A percentile compares a stretch with the other conserved stretches of the same genome.
phyloP scores from a whole-genome alignment of 1,284 basidiomycete genomes.

The Apiotrichum laibachii region DNA sequence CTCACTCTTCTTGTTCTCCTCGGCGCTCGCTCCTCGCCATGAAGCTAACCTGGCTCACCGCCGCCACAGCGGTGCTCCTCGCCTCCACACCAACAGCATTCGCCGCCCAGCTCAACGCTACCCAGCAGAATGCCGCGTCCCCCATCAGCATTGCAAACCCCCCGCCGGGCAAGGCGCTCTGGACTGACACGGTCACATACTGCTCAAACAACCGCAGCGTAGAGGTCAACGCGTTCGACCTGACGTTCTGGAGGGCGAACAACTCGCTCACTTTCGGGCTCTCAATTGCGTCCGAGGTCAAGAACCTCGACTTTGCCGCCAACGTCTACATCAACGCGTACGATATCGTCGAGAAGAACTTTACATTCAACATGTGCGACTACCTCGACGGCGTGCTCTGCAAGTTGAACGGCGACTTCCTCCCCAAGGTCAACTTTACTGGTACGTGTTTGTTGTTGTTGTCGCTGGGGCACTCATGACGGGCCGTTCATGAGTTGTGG shows the following conservation, averaged over 20 bases:
- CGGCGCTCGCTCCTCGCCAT: neutral
- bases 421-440: conserved; percentile 76
- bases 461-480: too few species aligned
- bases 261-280: conserved; percentile 39
- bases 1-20: neutral
- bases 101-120: too few species aligned
- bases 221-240: conserved; percentile 74
- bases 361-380: conserved; percentile 69
- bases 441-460: conserved; percentile 58
- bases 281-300: conserved; percentile 50
- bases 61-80: neutral
- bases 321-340: conserved; percentile 78
- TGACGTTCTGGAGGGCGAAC: conserved; percentile 42
- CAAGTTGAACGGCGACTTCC: conserved; percentile 56
- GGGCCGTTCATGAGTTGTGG: too few species aligned
- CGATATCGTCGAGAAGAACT: conserved; percentile 70
- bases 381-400: conserved; percentile 76
- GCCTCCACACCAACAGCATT: too few species aligned
- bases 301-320: conserved; percentile 73
- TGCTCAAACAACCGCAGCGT: conserved; percentile 75
- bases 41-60: conserved; percentile 12
- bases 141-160: conserved; percentile 1
- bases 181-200: conserved; percentile 80
- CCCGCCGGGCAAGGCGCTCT: conserved; percentile 25
- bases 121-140: neutral